Base-by-base conservation (phyloP, 148 eudicot species). In the Arbutus unedo region DNA sequence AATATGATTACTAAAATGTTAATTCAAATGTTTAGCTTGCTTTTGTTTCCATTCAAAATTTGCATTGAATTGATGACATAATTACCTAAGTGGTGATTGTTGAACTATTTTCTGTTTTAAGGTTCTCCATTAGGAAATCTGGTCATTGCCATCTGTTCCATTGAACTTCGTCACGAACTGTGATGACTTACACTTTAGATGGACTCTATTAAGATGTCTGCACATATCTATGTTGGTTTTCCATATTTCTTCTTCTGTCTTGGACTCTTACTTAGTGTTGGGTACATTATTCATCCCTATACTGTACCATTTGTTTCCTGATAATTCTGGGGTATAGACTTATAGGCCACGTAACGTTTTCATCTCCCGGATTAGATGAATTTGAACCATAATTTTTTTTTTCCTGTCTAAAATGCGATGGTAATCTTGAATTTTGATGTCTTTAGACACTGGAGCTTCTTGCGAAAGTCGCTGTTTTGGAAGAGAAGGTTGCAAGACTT, bases 381-480 rank as follows among this genome's bases (percentile, higher is more conserved):
- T 60, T 38, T 80, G 71, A 45, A 51, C 62, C 21, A 7, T 67
- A 68, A 5, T 3, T 51, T 68, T 50, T 31, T 66, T 11, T 11
- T 38, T 18, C 8, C 71, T 4, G 16, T 66, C 0, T 11, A 2
- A 66, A 66, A 10, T 59, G 82, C 44, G 16, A 51, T 38, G 67
- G 13, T 51, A 44, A 60, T 83, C 62, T 50, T 76, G 21, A 74
- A 76, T 74, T 56, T 59, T 81, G 70, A n/a, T 85, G 5, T 71
- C 31, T 79, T 23, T 78, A 94, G 98, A 91, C 91, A 62, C 82
- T 93, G 78, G 95, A 93, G 91, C 95, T 94, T 81, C 85, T 94
- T 51, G 98, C 97, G 70, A 97, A 94, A 85, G 94, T 94, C 11
- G 97, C 97, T 55, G 95, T 94, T 51, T 80, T 94, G 89, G 98